Conservation (phyloP, 2,329 filamentous ascomycete species). For the Colletotrichum godetiae region DNA sequence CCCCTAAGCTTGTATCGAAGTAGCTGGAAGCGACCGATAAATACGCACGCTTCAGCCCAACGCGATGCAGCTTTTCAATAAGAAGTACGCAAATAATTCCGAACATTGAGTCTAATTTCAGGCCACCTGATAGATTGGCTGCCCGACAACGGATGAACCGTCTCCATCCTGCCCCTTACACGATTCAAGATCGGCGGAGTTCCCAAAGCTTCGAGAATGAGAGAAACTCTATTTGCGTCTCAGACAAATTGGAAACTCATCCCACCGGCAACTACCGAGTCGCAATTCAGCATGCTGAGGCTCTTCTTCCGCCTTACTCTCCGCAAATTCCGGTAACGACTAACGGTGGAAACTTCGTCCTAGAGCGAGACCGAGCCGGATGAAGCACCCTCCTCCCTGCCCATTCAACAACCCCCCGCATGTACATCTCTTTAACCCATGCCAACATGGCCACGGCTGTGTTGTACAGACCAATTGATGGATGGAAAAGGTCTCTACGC, state of each 20-base stretch:
- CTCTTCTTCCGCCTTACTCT: too few relatives aligned
- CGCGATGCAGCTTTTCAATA: neutral
- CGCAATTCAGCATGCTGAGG: neutral
- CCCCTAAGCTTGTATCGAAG: too few relatives aligned
- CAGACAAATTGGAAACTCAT: slow-evolving; percentile 7
- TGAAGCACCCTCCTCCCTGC: neutral
- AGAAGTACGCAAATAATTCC: neutral
- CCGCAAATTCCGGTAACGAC: neutral
- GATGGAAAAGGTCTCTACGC: too few relatives aligned
- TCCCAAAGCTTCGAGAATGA: neutral
- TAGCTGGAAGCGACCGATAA: too few relatives aligned
- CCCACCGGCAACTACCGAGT: neutral
- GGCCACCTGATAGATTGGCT: too few relatives aligned
- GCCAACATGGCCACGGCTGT: too few relatives aligned
- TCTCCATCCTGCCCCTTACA: neutral
- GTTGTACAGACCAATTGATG: too few relatives aligned
- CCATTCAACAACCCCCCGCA: too few relatives aligned
- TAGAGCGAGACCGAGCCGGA: neutral
- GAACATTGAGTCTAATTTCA: neutral
- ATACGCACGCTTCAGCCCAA: too few relatives aligned
- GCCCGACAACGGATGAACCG: slow-evolving; percentile 6
- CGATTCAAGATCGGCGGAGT: neutral
- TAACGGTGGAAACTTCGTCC: neutral
- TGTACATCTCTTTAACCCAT: too few relatives aligned
- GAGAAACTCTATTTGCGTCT: slow-evolving; percentile 7